Evolutionary conservation across 306 rosid genomes (phyloP).

Genomic region (Vigna mungo): DNA sequence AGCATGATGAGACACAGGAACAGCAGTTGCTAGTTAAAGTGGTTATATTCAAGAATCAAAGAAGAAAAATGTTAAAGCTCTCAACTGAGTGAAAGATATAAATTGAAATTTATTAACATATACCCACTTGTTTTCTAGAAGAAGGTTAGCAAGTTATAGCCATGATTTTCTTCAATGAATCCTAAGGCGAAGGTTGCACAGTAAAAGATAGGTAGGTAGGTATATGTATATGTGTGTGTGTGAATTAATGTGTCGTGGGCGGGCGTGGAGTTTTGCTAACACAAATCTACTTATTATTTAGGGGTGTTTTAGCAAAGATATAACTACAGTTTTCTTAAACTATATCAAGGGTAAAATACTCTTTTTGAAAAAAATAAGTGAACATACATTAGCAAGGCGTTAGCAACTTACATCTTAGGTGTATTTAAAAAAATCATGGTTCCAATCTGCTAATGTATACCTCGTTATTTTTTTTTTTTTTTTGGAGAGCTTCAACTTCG

Average conservation of each 20-base stretch:
- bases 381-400: not conserved
- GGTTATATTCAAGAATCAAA: constrained; percentile 30
- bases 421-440: too few relatives aligned
- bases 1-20: constrained; percentile 23
- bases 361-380: not conserved
- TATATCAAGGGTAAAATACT: not conserved
- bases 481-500: not conserved
- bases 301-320: not conserved
- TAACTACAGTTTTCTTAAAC: not conserved
- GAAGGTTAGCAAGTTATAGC: too few relatives aligned
- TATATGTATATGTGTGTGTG: too few relatives aligned
- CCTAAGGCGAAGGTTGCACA: too few relatives aligned
- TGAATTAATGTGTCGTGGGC: too few relatives aligned
- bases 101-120: too few relatives aligned
- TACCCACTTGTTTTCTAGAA: too few relatives aligned
- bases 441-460: not conserved
- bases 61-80: constrained; percentile 16
- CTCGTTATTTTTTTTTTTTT: not conserved
- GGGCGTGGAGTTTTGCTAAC: too few relatives aligned
- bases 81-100: not conserved
- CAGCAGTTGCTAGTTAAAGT: not conserved
- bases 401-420: too few relatives aligned
- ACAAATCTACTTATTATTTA: too few relatives aligned
- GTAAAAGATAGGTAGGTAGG: too few relatives aligned
- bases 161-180: too few relatives aligned